Evolutionary conservation across 75 land plant genomes (phyloP), one percentile per base, ranked within the genome.

Genomic region (Pinus tabuliformis): DNA sequence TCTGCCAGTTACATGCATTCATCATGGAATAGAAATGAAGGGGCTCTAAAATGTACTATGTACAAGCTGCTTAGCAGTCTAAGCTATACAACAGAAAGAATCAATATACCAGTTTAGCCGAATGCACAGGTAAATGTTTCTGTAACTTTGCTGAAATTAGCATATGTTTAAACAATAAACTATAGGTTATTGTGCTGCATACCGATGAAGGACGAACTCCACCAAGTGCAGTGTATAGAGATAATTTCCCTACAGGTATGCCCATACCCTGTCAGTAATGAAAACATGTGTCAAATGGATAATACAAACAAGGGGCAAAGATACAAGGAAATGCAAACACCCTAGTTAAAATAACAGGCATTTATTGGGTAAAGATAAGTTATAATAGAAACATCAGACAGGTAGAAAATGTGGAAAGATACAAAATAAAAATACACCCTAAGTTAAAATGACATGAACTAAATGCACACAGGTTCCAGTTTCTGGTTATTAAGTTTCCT

Each of bases 201-300:
- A 80, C 83, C 73, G 58, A 57, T 24, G 85, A 83, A 73, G 83
- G 84, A 21, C 84, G 82, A 26, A 83, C 56, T 14, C 84, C 84
- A 58, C 84, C 84, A 24, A 83, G 72, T 7, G 84, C 84, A 62
- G 84, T 83, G 70, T 83, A 83, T 37, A 83, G 42, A 37, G 84
- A 77, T 28, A 83, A 58, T 33, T 83, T 83, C 56, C 84, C 84
- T 21, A 83, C 82, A 18, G 84, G 84, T 58, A 83, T 79, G n/a
- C 84, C 84, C 84, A 83, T 83, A 20, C 84, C 81, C 81, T 79
- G 56, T 58, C 15, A 59, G 21, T 42, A 37, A 37, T 20, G 18
- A 21, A 37, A 21, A 33, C 37, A 36, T 4, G 17, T 18, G 59
- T 26, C 21, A 66, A 22, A 5, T 39, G 42, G 18, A 30, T 22